These are phyloP conservation scores for Ulota crispa DNA, from an alignment of 225 moss, liverwort and hornwort genomes.

Conservation along the genomic window DNA sequence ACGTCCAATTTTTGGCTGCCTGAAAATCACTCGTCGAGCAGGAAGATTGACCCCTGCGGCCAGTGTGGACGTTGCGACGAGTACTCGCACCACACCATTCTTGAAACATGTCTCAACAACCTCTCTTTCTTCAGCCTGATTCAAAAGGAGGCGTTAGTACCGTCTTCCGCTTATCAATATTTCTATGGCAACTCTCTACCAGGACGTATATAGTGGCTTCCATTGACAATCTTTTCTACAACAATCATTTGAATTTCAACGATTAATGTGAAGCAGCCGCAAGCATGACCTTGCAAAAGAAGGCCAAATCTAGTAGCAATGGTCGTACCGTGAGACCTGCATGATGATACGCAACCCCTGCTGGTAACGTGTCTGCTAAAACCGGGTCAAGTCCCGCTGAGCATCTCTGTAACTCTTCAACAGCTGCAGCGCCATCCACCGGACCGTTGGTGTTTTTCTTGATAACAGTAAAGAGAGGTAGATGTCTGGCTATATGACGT, in stretches of 20 bases:
- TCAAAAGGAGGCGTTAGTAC: slow-evolving; percentile 19
- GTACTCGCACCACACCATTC: slow-evolving; percentile 84
- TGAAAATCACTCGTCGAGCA: slow-evolving; percentile 94
- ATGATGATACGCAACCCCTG: slow-evolving; percentile 93
- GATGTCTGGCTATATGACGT: slow-evolving; percentile 80
- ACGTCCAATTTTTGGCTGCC: slow-evolving; percentile 94
- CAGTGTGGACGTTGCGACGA: slow-evolving; percentile 93
- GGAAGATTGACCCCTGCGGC: slow-evolving; percentile 98
- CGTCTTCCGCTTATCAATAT: slow-evolving; percentile 10
- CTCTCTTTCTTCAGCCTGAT: slow-evolving; percentile 85
- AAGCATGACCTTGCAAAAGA: slow-evolving; percentile 13
- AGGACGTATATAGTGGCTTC: neutral
- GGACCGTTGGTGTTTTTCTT: slow-evolving; percentile 48
- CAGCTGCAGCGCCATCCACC: slow-evolving; percentile 58
- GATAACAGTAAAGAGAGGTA: slow-evolving; percentile 47
- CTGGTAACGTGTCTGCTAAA: slow-evolving; percentile 80
- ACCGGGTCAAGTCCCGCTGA: slow-evolving; percentile 87
- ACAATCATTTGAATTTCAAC: neutral
- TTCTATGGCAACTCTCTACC: slow-evolving; percentile 6
- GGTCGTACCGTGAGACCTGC: slow-evolving; percentile 88
- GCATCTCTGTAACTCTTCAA: slow-evolving; percentile 78
- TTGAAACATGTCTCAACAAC: slow-evolving; percentile 90
- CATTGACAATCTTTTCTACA: neutral
- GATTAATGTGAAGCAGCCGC: neutral
- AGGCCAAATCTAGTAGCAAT: slow-evolving; percentile 13